Evolutionary conservation across 2,329 filamentous ascomycete species (phyloP).

Genomic region (Stemphylium vesicarium): DNA sequence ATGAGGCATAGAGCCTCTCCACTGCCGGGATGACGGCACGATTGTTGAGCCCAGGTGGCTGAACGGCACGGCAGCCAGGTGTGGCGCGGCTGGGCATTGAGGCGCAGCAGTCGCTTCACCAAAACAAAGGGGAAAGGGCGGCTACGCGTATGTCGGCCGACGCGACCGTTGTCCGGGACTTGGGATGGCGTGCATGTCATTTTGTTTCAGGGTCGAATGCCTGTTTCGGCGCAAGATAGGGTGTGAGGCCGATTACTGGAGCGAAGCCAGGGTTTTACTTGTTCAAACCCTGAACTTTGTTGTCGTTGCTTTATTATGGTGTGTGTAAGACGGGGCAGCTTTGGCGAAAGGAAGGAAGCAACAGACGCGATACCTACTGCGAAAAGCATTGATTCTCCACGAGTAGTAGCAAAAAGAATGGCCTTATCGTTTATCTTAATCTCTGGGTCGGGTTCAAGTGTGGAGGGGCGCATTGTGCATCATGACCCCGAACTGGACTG

Average conservation of each 20-base stretch:
- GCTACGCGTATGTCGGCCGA: neutral
- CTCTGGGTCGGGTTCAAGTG: too few species aligned
- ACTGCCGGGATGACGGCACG: neutral
- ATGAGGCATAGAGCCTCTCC: neutral
- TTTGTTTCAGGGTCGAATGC: neutral
- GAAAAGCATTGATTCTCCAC: neutral
- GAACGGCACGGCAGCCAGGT: neutral
- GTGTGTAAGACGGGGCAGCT: neutral
- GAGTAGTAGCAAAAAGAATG: neutral
- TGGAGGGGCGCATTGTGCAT: neutral
- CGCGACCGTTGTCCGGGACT: too few species aligned
- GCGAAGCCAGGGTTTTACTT: neutral
- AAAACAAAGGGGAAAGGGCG: neutral
- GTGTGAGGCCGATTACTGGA: neutral
- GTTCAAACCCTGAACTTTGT: neutral
- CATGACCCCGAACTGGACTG: too few species aligned
- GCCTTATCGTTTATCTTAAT: neutral
- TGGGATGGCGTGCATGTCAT: neutral
- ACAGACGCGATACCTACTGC: neutral
- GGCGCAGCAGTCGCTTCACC: slow-evolving; percentile 2
- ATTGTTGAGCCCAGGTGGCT: neutral
- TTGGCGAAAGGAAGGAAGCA: neutral
- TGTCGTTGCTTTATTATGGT: neutral
- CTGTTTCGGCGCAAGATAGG: neutral
- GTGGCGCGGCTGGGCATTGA: neutral